A percentile compares a stretch with the other conserved stretches of the same genome.
Evolutionary conservation across 257 asterid species (phyloP).

Genomic region (Penstemon eatonii): DNA sequence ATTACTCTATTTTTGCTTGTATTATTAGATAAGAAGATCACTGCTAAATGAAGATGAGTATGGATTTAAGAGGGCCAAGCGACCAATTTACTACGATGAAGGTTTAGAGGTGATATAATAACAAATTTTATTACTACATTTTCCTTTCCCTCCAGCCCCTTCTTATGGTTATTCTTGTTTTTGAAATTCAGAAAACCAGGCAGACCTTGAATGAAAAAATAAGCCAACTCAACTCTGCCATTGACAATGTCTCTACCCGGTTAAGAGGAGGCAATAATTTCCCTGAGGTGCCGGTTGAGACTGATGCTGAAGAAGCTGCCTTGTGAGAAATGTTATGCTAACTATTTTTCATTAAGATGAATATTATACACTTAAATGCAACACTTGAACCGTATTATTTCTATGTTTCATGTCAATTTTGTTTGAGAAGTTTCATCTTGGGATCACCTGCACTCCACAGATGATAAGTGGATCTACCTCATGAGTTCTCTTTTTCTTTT

Average conservation of each 20-base stretch:
- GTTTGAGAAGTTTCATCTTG: constrained; percentile 8
- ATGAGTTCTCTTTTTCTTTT: not conserved
- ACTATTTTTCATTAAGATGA: constrained; percentile 12
- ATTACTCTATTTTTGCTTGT: constrained; percentile 11
- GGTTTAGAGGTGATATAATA: constrained; percentile 63
- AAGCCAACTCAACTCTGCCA: constrained; percentile 82
- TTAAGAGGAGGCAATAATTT: constrained; percentile 77
- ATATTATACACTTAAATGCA: constrained; percentile 11
- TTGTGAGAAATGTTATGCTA: constrained; percentile 29
- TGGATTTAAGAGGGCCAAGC: constrained; percentile 70
- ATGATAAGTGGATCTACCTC: constrained; percentile 10
- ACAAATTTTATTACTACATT: not conserved
- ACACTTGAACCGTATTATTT: constrained; percentile 21
- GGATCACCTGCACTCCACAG: not conserved
- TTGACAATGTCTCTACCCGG: constrained; percentile 79
- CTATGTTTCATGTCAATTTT: constrained; percentile 4
- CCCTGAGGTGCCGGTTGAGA: constrained; percentile 56
- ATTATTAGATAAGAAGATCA: constrained; percentile 67
- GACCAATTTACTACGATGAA: constrained; percentile 78
- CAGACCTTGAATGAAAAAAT: constrained; percentile 68
- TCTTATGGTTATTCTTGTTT: constrained; percentile 11
- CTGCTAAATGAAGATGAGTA: constrained; percentile 79
- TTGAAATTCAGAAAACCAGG: constrained; percentile 67
- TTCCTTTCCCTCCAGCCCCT: not conserved
- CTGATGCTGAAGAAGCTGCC: constrained; percentile 66